These are phyloP conservation scores for Prosopis cineraria DNA, from an alignment of 306 rosid genomes.

Conservation along the genomic window DNA sequence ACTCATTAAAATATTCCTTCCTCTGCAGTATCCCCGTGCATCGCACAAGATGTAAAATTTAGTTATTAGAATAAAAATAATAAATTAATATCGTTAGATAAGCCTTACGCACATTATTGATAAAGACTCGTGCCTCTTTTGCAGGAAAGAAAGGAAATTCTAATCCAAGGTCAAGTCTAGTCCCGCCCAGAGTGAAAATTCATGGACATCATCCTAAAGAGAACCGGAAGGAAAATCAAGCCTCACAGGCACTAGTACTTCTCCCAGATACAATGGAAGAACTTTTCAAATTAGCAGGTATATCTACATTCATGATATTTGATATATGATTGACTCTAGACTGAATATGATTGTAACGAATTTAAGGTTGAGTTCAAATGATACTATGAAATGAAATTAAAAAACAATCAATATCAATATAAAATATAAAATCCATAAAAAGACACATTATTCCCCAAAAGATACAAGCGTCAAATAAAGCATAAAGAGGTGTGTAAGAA, in stretches of 20 bases:
- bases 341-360: neutral
- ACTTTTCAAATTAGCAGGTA: constrained; percentile 75
- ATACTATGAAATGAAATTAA: neutral
- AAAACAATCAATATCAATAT: neutral
- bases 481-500: neutral
- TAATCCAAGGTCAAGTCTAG: constrained; percentile 37
- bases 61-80: neutral
- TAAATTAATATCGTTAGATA: neutral
- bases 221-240: constrained; percentile 44
- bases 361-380: neutral
- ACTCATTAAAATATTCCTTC: no score
- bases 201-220: constrained; percentile 70
- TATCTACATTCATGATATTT: constrained; percentile 30
- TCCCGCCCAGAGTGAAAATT: constrained; percentile 61
- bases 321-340: constrained; percentile 32
- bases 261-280: constrained; percentile 76
- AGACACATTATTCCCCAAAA: neutral
- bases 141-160: constrained; percentile 47
- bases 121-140: constrained; percentile 27
- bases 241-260: constrained; percentile 59
- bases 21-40: no score
- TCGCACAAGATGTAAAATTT: no score
- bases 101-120: neutral
- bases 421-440: neutral
- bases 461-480: neutral